Base-by-base conservation (phyloP, 768 basidiomycete species). In the Ramaria sp. region DNA sequence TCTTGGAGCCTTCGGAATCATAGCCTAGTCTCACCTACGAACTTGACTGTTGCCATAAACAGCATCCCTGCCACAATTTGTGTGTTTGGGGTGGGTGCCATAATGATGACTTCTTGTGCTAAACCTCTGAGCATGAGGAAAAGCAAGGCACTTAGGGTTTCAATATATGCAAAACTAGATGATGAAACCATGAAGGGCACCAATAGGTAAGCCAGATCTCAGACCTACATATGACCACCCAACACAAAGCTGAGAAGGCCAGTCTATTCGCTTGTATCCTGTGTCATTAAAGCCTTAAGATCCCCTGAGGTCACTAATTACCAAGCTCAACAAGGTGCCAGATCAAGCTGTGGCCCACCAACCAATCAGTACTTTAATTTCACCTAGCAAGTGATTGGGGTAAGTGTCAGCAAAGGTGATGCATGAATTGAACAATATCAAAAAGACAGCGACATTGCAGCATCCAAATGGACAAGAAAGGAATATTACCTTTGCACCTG, bases 401-500 rank as follows among this genome's bases (percentile, higher is more conserved):
- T n/a, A n/a, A n/a, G 33, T 34, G 33, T 34, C 33, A 34, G 5
- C 33, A 34, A 5, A 34, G 11, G 11, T 11, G 6, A 34, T 34
- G 11, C 6, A 11, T 5, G 33, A 34, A 11, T 11, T 34, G 33
- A 34, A 5, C 33, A 34, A 34, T 65, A 72, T 71, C 62, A 19
- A 30, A 12, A 9, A n/a, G n/a, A 24, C 51, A 51, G 22, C 11
- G 33, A 11, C 17, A 15, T 45, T n/a, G 5, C 43, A 72, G 66
- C 19, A 75, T 65, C 24, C 70, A 73, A 60, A 73, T 39, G 30
- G 58, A 34, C n/a, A n/a, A n/a, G n/a, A n/a, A 62, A 51, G 59
- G 47, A 47, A 20, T 64, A 60, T 78, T 73, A 94, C 96, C 86
- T 99, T 99, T 33, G 96, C 96, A 69, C 96, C 96, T 27, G 96